Percentiles rank a stretch among this genome's conserved stretches.
Evolutionary conservation across 306 rosid species (phyloP).

Genomic region (Pyrus pyrifolia): DNA sequence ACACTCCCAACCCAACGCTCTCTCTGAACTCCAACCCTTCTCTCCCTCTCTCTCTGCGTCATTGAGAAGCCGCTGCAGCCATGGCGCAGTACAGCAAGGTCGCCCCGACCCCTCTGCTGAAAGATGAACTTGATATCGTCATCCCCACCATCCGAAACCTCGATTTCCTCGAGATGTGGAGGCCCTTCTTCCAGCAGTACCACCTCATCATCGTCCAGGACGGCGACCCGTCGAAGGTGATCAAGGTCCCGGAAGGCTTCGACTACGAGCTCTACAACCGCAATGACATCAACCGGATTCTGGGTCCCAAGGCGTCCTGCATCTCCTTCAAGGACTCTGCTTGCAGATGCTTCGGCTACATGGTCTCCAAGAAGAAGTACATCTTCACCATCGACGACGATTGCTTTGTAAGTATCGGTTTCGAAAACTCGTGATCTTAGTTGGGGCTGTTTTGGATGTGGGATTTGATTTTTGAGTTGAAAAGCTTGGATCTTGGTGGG

Average conservation of each 20-base stretch:
- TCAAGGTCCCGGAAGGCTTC: slow-evolving; percentile 66
- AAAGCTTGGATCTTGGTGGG: slow-evolving; percentile 4
- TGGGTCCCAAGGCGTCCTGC: slow-evolving; percentile 61
- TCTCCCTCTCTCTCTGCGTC: background rate
- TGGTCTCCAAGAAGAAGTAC: slow-evolving; percentile 76
- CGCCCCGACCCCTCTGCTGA: slow-evolving; percentile 39
- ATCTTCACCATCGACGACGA: slow-evolving; percentile 84
- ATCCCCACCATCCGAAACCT: slow-evolving; percentile 79
- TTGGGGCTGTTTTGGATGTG: background rate
- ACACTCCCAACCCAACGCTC: background rate
- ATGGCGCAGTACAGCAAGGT: slow-evolving; percentile 27
- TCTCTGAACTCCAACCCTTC: background rate
- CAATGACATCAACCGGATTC: slow-evolving; percentile 45
- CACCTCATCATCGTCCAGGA: slow-evolving; percentile 86
- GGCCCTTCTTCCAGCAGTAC: slow-evolving; percentile 59
- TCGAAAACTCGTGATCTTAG: background rate
- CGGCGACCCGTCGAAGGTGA: slow-evolving; percentile 60
- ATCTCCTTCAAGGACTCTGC: slow-evolving; percentile 89
- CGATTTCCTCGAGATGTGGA: slow-evolving; percentile 72
- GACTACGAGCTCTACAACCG: slow-evolving; percentile 68
- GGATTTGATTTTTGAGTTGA: background rate
- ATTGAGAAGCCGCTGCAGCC: background rate
- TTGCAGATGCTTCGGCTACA: slow-evolving; percentile 70
- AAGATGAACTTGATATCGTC: slow-evolving; percentile 73
- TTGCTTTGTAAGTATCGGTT: slow-evolving; percentile 53